Evolutionary conservation across 345 rosid species (phyloP).

Genomic region (Psidium guajava): DNA sequence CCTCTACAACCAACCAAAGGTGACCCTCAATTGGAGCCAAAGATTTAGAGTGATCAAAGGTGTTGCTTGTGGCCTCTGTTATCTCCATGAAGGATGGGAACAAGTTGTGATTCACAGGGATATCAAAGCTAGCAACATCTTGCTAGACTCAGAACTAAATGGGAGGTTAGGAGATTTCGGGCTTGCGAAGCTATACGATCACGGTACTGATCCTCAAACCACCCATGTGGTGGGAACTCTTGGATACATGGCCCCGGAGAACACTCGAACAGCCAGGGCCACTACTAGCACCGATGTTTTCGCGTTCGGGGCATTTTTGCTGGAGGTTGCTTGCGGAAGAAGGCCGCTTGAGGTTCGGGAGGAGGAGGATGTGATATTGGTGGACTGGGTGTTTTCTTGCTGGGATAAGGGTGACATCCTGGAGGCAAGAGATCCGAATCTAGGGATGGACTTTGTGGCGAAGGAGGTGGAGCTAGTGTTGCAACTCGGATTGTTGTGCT

Average conservation of each 20-base stretch:
- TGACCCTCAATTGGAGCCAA: constrained; percentile 26
- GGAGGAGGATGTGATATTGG: constrained; percentile 12
- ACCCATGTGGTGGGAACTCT: constrained; percentile 30
- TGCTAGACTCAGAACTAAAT: constrained; percentile 24
- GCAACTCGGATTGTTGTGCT: constrained; percentile 32
- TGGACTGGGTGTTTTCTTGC: constrained; percentile 26
- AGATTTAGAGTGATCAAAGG: constrained; percentile 22
- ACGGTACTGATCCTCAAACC: constrained; percentile 19
- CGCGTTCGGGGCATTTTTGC: constrained; percentile 29
- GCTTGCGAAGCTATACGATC: constrained; percentile 27
- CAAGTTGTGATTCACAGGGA: constrained; percentile 38
- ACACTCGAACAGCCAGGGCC: constrained; percentile 27
- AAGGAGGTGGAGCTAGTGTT: constrained; percentile 33
- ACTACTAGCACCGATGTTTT: constrained; percentile 26
- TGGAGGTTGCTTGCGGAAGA: constrained; percentile 42
- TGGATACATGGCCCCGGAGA: constrained; percentile 48
- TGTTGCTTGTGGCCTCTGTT: constrained; percentile 27
- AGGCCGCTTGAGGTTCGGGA: constrained; percentile 16
- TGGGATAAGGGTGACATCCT: constrained; percentile 22
- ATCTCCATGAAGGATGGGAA: constrained; percentile 36
- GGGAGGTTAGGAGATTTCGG: constrained; percentile 40
- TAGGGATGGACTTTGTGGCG: constrained; percentile 3
- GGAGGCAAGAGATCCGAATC: constrained; percentile 20
- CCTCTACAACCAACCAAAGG: constrained; percentile 13
- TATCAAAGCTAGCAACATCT: constrained; percentile 32